Base-by-base conservation (phyloP, 805 yeast species). In the Candida sonorensis region DNA sequence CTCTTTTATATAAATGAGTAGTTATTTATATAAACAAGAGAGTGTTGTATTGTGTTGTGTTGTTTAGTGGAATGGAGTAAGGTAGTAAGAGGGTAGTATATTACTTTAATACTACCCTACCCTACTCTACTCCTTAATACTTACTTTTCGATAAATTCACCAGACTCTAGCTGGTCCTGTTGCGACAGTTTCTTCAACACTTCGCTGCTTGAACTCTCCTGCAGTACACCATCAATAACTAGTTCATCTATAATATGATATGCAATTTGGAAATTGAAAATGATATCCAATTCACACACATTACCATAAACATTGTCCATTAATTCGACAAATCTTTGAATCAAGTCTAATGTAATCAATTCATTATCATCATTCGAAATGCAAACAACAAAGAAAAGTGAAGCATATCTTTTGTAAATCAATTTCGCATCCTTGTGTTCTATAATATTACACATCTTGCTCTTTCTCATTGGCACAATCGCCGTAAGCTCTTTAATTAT, bases 271-370 rank as follows among this genome's bases (percentile, higher is more conserved):
- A 92, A 92, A 51, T 94, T 92, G 71, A 92, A 92, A 30, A 92
- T 92, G 41, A 92, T 92, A 61, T 92, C 98, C 48, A 92, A 66
- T 56, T 92, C 98, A 60, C 97, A 87, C 12, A 92, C 98, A 51
- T 86, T 90, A 10, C 96, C 97, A 53, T 85, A 92, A 38, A 87
- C 77, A 46, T 82, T 81, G 64, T 92, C 98, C 96, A 92, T 86
- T 43, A 85, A 87, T 57, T 92, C 98, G 25, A 92, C 98, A 55
- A 79, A 92, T 39, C 97, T 68, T 55, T 92, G 98, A 31, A 92
- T 79, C 12, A 82, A 64, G 50, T 92, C 98, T 35, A 92, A 64
- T 2, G 94, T 78, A 34, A 85, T 59, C 41, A 92, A 66, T 55
- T 92, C 98, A 55, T 92, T 92, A 50, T 84, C 95, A 28, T 74